Conservation (phyloP, 2,329 filamentous ascomycete species). For the Stachybotrys elegans region DNA sequence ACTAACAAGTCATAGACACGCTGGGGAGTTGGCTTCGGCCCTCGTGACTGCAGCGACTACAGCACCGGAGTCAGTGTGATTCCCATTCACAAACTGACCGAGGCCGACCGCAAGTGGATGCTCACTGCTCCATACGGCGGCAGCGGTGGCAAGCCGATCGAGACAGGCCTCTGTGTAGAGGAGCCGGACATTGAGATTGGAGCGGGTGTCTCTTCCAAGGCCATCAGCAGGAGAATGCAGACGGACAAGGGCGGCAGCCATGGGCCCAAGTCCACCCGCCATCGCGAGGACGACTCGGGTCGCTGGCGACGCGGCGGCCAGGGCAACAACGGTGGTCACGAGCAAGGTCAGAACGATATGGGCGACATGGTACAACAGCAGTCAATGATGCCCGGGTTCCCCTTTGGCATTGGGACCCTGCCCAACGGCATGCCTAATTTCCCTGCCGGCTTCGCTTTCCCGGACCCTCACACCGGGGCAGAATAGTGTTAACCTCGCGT, state of each 20-base stretch:
- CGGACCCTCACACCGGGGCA: slow-evolving; percentile 22
- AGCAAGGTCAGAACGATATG: neutral
- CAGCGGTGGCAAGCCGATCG: slow-evolving; percentile 77
- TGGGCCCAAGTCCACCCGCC: slow-evolving; percentile 58
- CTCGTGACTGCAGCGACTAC: slow-evolving; percentile 96
- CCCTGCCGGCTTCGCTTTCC: slow-evolving; percentile 33
- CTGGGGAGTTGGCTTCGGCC: slow-evolving; percentile 97
- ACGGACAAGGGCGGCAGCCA: slow-evolving; percentile 62
- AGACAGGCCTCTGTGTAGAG: slow-evolving; percentile 82
- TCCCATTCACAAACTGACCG: slow-evolving; percentile 85
- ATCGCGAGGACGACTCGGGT: slow-evolving; percentile 31
- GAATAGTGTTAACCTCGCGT: no score
- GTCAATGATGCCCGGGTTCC: slow-evolving; percentile 22
- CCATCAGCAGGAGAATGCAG: slow-evolving; percentile 64
- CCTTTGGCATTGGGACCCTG: slow-evolving; percentile 34
- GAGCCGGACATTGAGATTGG: slow-evolving; percentile 99
- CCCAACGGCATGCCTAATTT: slow-evolving; percentile 39
- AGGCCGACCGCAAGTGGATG: slow-evolving; percentile 97
- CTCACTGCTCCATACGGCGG: slow-evolving; percentile 89
- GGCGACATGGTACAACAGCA: slow-evolving; percentile 9
- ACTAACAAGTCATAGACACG: slow-evolving; percentile 71
- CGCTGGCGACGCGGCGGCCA: slow-evolving; percentile 28
- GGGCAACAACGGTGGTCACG: slow-evolving; percentile 7
- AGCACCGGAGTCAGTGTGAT: slow-evolving; percentile 87
- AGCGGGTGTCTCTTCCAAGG: slow-evolving; percentile 93